These are phyloP conservation scores for Cladophialophora psammophila DNA, from an alignment of 2,329 filamentous ascomycete genomes.

Conservation along the genomic window DNA sequence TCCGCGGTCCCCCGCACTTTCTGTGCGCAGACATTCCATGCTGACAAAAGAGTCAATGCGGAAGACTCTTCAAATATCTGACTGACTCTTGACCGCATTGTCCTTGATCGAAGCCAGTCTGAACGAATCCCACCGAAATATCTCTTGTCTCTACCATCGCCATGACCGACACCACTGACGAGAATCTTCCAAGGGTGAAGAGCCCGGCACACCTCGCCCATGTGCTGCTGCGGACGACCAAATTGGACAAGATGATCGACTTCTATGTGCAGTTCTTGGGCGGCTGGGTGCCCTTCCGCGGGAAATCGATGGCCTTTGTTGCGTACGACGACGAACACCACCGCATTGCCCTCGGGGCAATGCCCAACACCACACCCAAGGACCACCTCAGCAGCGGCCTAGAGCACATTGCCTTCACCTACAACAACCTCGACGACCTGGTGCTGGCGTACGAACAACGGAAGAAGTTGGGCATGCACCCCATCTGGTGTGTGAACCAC, in stretches of 20 bases:
- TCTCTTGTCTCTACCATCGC: neutral
- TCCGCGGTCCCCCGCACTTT: no score
- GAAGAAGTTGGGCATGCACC: conserved; percentile 37
- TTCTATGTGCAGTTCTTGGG: conserved; percentile 21
- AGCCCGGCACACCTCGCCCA: conserved; percentile 24
- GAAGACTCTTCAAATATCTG: no score
- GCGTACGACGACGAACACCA: conserved; percentile 42
- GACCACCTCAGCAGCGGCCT: neutral
- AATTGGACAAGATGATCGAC: conserved; percentile 17
- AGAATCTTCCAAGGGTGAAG: neutral
- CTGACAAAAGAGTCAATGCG: no score
- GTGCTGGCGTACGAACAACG: conserved; percentile 48
- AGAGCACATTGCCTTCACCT: conserved; percentile 9
- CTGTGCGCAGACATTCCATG: no score
- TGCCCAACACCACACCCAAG: conserved; percentile 38
- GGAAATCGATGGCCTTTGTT: conserved; percentile 10
- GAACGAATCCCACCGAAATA: no score
- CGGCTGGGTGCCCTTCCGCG: conserved; percentile 3
- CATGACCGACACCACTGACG: conserved; percentile 10
- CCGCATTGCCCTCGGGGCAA: conserved; percentile 52
- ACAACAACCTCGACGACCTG: conserved; percentile 35
- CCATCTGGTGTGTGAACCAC: conserved; percentile 57
- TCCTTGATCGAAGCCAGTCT: no score
- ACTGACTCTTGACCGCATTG: no score
- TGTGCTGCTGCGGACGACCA: conserved; percentile 26